Conservation (phyloP, 208 protist genomes). For the Zelonia costaricensis region DNA sequence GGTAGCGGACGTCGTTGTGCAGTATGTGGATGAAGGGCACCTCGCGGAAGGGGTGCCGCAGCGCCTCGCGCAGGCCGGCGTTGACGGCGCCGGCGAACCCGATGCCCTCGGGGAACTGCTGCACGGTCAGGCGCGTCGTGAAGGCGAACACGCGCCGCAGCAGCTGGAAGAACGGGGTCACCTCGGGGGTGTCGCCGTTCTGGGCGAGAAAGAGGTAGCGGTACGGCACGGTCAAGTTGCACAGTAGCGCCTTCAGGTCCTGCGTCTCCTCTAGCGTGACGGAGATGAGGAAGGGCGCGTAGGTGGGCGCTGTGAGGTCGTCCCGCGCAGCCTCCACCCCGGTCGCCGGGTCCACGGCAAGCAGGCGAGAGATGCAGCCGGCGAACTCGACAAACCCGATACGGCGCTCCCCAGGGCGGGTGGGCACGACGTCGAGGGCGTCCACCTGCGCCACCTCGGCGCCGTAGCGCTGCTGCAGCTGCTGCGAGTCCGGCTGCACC, state of each 20-base stretch:
- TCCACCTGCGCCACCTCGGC: constrained; percentile 10
- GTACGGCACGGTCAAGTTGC: constrained; percentile 28
- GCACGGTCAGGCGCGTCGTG: constrained; percentile 43
- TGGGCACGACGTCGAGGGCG: constrained; percentile 13
- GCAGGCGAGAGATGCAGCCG: constrained; percentile 15
- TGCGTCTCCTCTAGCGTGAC: constrained; percentile 25
- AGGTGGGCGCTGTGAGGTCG: not conserved
- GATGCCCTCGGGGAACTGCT: constrained; percentile 25
- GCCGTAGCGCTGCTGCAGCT: constrained; percentile 3
- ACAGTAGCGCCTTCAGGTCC: constrained; percentile 39
- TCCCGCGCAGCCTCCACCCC: constrained; percentile 14
- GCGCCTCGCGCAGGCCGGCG: constrained; percentile 35
- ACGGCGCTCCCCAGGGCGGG: constrained; percentile 17
- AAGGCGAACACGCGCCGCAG: constrained; percentile 36
- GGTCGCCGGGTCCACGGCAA: constrained; percentile 17
- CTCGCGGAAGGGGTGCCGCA: constrained; percentile 29
- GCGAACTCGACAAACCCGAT: constrained; percentile 31
- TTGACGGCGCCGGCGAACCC: constrained; percentile 38
- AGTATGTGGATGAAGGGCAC: constrained; percentile 39
- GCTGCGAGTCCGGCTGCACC: not conserved
- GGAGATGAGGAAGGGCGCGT: constrained; percentile 23
- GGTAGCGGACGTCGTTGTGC: constrained; percentile 36
- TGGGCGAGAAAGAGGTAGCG: constrained; percentile 31
- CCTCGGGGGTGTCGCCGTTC: constrained; percentile 27
- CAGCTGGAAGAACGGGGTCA: constrained; percentile 32